Evolutionary conservation across 805 yeast genomes (phyloP), one percentile per base, ranked within the genome.

Genomic region (Saccharomyces mikatae): DNA sequence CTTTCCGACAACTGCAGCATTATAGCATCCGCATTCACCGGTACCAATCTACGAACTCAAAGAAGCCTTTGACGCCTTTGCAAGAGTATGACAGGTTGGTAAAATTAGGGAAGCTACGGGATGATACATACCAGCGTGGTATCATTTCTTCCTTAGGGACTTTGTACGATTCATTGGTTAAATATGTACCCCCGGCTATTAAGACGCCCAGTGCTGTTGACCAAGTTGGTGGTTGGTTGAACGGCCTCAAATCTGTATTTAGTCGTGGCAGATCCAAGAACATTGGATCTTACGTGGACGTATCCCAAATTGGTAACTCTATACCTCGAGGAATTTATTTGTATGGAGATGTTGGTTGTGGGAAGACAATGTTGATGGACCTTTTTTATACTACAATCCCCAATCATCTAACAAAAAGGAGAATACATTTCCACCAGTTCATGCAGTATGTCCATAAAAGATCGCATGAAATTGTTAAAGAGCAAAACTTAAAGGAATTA

Each of bases 361-460:
- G 99, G 3, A 92, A 94, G 67, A 94, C 99, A 6, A 92, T 94
- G 97, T 75, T 94, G 56, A 92, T 94, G 98, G 98, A 94, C 70
- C 75, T 94, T 60, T 94, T 94, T 64, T 94, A 91, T 71, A 75
- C 81, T 22, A 89, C 96, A 0, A 79, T 92, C 17, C 97, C 98
- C 0, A 51, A 71, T 0, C 88, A 86, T 66, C 74, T 94, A 55
- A 79, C 92, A 11, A 89, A 90, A 64, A 79, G 76, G 62, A 78
- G 99, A 59, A 76, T 92, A 49, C 99, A 94, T 70, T 94, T 94
- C 76, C 99, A 94, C 71, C 96, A 90, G 62, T 94, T 94, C 70
- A 94, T 94, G 97, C 98, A 94, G 68, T 80, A 83, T 61, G 78
- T 94, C 49, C 99, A 94, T 71, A 89, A 88, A 62, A 76, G 96